Percentiles rank a stretch among this genome's conserved stretches.
Conservation (phyloP, 495 filamentous ascomycete genomes). For the Chaetomidium leptoderma region DNA sequence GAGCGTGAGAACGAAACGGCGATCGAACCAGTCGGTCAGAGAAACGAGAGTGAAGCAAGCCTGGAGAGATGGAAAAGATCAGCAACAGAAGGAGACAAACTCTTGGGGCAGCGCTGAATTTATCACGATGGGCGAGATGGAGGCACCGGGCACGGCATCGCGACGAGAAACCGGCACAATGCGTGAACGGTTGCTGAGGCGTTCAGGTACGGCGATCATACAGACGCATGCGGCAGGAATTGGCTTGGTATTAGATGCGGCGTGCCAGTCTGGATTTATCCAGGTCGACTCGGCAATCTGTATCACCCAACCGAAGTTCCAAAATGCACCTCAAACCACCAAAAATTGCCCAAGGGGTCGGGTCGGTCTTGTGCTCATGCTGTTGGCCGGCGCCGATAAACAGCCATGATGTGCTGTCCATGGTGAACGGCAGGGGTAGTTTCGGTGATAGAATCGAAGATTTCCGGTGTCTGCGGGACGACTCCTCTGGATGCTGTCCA, state of each 20-base stretch:
- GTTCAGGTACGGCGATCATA: constrained; percentile 24
- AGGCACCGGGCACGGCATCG: background rate
- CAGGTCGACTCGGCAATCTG: constrained; percentile 8
- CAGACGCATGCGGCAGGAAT: constrained; percentile 13
- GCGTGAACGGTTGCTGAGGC: constrained; percentile 1
- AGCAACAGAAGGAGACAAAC: background rate
- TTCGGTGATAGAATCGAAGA: no score
- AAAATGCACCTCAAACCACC: constrained; percentile 12
- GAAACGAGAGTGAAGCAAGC: constrained; percentile 16
- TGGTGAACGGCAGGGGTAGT: no score
- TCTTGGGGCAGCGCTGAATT: background rate
- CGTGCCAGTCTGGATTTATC: no score
- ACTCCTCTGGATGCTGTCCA: no score
- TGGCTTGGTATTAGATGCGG: constrained; percentile 1
- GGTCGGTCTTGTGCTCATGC: constrained; percentile 5
- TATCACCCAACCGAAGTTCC: constrained; percentile 9
- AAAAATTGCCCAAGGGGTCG: constrained; percentile 10
- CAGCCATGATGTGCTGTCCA: background rate
- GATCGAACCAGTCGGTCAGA: constrained; percentile 32
- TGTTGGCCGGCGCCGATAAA: background rate
- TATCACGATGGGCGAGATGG: constrained; percentile 6
- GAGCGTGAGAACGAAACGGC: constrained; percentile 10
- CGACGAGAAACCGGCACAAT: constrained; percentile 20
- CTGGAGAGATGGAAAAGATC: constrained; percentile 3
- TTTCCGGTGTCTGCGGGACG: no score